phyloP scores from a whole-genome alignment of 2,329 filamentous ascomycete genomes.

The Didymella arachidicola region DNA sequence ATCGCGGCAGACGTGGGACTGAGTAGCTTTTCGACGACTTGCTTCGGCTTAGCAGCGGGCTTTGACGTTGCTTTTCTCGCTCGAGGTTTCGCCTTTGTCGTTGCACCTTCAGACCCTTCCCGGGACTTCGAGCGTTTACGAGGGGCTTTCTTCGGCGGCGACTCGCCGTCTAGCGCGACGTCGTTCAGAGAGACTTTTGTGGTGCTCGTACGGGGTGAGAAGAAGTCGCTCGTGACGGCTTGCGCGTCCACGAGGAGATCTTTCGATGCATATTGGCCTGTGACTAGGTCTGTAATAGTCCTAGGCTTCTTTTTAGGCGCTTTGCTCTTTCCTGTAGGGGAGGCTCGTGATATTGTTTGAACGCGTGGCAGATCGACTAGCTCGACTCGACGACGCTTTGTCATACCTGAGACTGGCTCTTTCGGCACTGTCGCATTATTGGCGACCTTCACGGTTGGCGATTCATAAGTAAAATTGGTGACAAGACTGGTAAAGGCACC shows the following conservation, averaged over 20 bases:
- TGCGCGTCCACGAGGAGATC: slow-evolving; percentile 14
- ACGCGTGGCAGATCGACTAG: slow-evolving; percentile 40
- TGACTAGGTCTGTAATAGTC: slow-evolving; percentile 52
- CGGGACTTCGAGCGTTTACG: slow-evolving; percentile 37
- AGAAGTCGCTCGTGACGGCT: slow-evolving; percentile 34
- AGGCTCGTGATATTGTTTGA: slow-evolving; percentile 30
- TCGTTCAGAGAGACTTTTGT: slow-evolving; percentile 42
- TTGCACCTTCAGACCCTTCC: slow-evolving; percentile 24
- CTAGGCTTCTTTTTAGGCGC: slow-evolving; percentile 49
- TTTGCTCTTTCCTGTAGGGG: slow-evolving; percentile 45
- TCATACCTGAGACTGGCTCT: slow-evolving; percentile 17
- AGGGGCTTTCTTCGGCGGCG: slow-evolving; percentile 25
- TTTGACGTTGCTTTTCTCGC: slow-evolving; percentile 40
- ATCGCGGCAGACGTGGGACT: slow-evolving; percentile 45
- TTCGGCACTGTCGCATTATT: slow-evolving; percentile 8
- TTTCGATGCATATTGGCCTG: slow-evolving; percentile 42
- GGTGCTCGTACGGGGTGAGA: slow-evolving; percentile 30
- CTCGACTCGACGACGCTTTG: slow-evolving; percentile 44
- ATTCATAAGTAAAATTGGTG: slow-evolving; percentile 41
- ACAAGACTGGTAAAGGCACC: slow-evolving; percentile 39
- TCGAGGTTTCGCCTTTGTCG: slow-evolving; percentile 32
- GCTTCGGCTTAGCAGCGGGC: slow-evolving; percentile 36
- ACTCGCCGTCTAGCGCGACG: slow-evolving; percentile 10
- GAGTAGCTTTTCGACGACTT: slow-evolving; percentile 46
- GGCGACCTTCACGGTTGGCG: slow-evolving; percentile 19